Conservation (phyloP, 768 basidiomycete species). For the Pseudohyphozyma bogoriensis region DNA sequence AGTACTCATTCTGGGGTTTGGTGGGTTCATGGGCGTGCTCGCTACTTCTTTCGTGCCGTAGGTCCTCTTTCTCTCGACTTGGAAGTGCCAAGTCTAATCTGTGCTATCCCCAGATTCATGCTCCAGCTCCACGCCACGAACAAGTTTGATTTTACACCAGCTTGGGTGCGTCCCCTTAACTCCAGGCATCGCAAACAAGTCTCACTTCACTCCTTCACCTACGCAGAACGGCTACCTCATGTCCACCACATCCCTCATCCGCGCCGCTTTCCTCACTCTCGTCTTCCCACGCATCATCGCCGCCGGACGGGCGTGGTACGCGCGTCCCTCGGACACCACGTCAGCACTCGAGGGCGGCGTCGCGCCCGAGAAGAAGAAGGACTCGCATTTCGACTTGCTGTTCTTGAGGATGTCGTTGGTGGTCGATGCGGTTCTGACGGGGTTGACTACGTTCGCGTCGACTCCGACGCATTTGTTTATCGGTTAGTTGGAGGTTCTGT, state of each 20-base stretch:
- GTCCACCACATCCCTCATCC: conserved; percentile 25
- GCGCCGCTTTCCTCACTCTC: conserved; percentile 15
- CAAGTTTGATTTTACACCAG: conserved; percentile 31
- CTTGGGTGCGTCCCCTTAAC: neutral
- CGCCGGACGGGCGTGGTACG: conserved; percentile 32
- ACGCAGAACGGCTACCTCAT: conserved; percentile 24
- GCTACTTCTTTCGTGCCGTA: conserved; percentile 35
- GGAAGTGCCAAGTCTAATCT: too few relatives aligned
- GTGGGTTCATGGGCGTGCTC: conserved; percentile 33
- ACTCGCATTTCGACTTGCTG: conserved; percentile 34
- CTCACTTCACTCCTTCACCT: too few relatives aligned
- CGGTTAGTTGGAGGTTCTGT: too few relatives aligned
- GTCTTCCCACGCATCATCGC: conserved; percentile 16
- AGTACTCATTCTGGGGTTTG: conserved; percentile 30
- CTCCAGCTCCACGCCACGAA: conserved; percentile 36
- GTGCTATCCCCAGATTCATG: too few relatives aligned
- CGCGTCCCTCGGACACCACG: conserved; percentile 5
- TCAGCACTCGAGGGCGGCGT: conserved; percentile 4
- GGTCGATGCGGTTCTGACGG: conserved; percentile 35
- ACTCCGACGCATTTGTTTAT: conserved; percentile 29
- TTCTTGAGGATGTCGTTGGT: conserved; percentile 36
- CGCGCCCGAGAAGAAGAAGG: conserved; percentile 26
- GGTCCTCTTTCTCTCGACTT: too few relatives aligned
- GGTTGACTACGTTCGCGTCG: conserved; percentile 21
- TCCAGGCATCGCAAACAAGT: too few relatives aligned